Evolutionary conservation across 2,329 filamentous ascomycete species (phyloP).

Genomic region (Sporothrix variecibatus): DNA sequence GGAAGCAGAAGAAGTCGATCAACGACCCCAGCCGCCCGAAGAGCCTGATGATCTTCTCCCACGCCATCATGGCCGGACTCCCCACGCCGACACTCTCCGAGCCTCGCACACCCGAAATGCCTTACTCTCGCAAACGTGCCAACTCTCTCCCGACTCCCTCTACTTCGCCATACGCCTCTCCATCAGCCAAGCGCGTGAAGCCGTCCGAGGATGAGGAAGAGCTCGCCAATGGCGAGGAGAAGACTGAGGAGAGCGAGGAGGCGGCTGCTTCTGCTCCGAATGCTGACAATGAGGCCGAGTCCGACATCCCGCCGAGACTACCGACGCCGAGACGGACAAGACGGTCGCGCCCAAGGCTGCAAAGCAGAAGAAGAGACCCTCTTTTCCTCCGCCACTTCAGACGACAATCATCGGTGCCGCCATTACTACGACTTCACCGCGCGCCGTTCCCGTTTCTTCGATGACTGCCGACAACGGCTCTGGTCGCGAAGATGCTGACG

Average conservation of each 20-base stretch:
- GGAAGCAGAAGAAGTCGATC: slow-evolving; percentile 37
- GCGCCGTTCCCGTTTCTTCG: slow-evolving; percentile 16
- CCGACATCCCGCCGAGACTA: neutral
- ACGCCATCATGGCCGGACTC: slow-evolving; percentile 35
- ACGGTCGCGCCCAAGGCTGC: neutral
- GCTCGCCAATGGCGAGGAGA: neutral
- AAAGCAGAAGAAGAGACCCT: slow-evolving; percentile 21
- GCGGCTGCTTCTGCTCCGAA: neutral
- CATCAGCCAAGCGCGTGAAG: slow-evolving; percentile 28
- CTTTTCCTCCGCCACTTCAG: slow-evolving; percentile 14
- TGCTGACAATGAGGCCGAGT: neutral
- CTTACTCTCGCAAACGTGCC: slow-evolving; percentile 44
- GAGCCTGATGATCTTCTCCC: slow-evolving; percentile 46
- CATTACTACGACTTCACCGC: slow-evolving; percentile 20
- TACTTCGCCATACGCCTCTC: slow-evolving; percentile 34
- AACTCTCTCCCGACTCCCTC: slow-evolving; percentile 51
- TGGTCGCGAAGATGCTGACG: slow-evolving; percentile 48
- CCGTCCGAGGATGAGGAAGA: slow-evolving; percentile 18
- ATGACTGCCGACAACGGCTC: slow-evolving; percentile 18
- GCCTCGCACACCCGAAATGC: slow-evolving; percentile 40
- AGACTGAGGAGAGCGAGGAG: neutral
- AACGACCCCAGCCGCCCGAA: slow-evolving; percentile 45
- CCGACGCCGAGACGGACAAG: neutral
- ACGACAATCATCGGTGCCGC: slow-evolving; percentile 25
- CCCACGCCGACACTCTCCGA: slow-evolving; percentile 41